Evolutionary conservation across 768 basidiomycete genomes (phyloP).

Genomic region (Suillus weaverae): DNA sequence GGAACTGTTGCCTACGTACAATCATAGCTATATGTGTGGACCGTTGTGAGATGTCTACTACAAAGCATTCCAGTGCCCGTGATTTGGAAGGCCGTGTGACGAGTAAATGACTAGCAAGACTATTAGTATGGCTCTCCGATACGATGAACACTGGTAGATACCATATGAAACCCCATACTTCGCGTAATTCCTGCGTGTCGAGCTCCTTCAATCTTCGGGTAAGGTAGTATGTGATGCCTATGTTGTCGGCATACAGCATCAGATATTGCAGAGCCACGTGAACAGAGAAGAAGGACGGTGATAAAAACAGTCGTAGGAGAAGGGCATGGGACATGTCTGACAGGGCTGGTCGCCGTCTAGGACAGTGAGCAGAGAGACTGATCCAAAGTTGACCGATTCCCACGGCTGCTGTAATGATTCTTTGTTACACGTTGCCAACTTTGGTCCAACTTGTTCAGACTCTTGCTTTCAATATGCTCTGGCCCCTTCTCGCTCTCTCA

Average conservation of each 20-base stretch:
- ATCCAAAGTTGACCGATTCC: slow-evolving; percentile 4
- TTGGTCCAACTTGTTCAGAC: background rate
- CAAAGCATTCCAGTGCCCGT: slow-evolving; percentile 90
- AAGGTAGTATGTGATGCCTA: slow-evolving; percentile 90
- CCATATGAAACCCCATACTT: slow-evolving; percentile 92
- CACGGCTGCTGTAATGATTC: slow-evolving; percentile 8
- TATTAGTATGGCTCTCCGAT: slow-evolving; percentile 16
- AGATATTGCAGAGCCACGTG: slow-evolving; percentile 92
- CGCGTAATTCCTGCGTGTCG: slow-evolving; percentile 68
- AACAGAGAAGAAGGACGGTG: slow-evolving; percentile 89
- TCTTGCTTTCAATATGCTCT: slow-evolving; percentile 16
- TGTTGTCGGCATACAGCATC: slow-evolving; percentile 77
- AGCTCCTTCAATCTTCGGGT: slow-evolving; percentile 70
- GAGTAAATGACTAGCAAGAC: slow-evolving; percentile 74
- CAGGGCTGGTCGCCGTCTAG: slow-evolving; percentile 12
- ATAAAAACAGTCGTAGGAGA: slow-evolving; percentile 88
- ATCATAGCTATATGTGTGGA: slow-evolving; percentile 96
- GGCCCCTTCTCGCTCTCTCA: slow-evolving; percentile 32
- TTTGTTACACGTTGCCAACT: slow-evolving; percentile 7
- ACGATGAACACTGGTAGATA: slow-evolving; percentile 32
- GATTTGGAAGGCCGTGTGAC: slow-evolving; percentile 91
- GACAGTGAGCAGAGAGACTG: slow-evolving; percentile 11
- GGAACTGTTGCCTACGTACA: slow-evolving; percentile 54
- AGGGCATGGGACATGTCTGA: slow-evolving; percentile 70
- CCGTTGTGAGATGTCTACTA: slow-evolving; percentile 82